Base-by-base conservation (phyloP, 2,329 filamentous ascomycete genomes). In the Simplicillium sp. region DNA sequence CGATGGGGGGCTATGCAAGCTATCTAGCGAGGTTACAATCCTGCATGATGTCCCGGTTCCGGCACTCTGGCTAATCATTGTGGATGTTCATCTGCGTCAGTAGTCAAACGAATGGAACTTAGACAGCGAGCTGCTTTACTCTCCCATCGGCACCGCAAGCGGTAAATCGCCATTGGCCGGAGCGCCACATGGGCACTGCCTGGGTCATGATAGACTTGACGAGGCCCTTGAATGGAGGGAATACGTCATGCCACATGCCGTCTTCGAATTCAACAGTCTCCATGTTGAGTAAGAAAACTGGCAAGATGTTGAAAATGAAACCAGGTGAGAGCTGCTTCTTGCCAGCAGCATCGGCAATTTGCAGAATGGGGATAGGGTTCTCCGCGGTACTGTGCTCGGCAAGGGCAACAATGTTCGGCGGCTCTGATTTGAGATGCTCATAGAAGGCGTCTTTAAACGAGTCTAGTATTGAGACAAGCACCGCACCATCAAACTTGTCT, bases 391-490 rank as follows among this genome's bases (percentile, higher is more conserved):
- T 50, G 37, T 51, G 49, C 40, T 50, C 34, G 3, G 36, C 38
- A 3, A 53, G 44, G 7, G 44, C 46, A 8, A 46, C 45, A 34
- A 54, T 51, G 11, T 43, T 34, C 3, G 41, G 36, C 3, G 51
- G 48, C 33, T 54, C 48, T 1, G 49, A 16, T 18, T 46, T 45
- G 58, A 72, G 70, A 55, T 71, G 68, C 15, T 54, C 43, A 42
- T 61, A 62, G 54, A 73, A 71, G 11, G 64, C 52, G 14, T 56
- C 52, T 37, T 64, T 59, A 53, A 73, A 73, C 1, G 53, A 48
- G 9, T 54, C 49, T 67, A 73, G 68, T 49, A 72, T 65, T 8
- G 52, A 49, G 17, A 58, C 51, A 6, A 73, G 60, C 44, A 64
- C 58, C 11, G 49, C 43, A 43, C 62, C 61, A 3, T 64, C 65